A percentile compares a stretch with the other conserved stretches of the same genome.
Conservation (phyloP, 2,329 filamentous ascomycete species). For the Knoxdaviesia proteae region DNA sequence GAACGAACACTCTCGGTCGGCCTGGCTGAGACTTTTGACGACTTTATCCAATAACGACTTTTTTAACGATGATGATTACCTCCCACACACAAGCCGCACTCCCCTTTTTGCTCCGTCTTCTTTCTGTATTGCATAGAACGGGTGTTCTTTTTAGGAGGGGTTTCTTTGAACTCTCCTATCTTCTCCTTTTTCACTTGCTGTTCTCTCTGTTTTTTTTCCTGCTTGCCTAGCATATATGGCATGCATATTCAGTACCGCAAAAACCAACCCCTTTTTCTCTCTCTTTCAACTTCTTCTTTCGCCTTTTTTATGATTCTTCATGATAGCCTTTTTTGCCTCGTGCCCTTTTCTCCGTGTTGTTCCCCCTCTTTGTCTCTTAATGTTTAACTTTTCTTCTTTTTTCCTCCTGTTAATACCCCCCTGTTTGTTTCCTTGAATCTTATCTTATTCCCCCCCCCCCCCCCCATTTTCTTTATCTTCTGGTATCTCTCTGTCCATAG, state of each 20-base stretch:
- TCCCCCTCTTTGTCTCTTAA: background rate
- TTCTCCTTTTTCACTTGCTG: background rate
- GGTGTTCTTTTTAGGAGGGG: too few relatives aligned
- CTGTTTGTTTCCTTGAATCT: too few relatives aligned
- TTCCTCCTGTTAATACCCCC: background rate
- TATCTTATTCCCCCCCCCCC: background rate
- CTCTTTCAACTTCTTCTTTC: background rate
- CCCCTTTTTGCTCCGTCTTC: too few relatives aligned
- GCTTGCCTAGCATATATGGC: too few relatives aligned
- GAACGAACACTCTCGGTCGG: too few relatives aligned
- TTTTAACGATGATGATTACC: too few relatives aligned
- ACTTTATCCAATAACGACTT: too few relatives aligned
- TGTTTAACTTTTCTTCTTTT: background rate
- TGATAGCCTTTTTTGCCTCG: background rate
- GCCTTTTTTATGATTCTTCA: background rate
- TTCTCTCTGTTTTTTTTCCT: background rate
- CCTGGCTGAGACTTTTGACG: too few relatives aligned
- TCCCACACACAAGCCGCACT: too few relatives aligned
- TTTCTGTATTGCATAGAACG: too few relatives aligned
- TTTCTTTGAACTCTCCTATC: background rate
- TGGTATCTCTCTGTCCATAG: background rate
- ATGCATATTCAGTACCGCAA: too few relatives aligned
- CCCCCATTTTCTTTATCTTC: background rate
- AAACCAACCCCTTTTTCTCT: background rate
- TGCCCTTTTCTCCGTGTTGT: background rate